Percentiles rank a stretch among this genome's conserved stretches.
phyloP scores from a whole-genome alignment of 164 flowering plant genomes.

The Vitis rotundifolia region DNA sequence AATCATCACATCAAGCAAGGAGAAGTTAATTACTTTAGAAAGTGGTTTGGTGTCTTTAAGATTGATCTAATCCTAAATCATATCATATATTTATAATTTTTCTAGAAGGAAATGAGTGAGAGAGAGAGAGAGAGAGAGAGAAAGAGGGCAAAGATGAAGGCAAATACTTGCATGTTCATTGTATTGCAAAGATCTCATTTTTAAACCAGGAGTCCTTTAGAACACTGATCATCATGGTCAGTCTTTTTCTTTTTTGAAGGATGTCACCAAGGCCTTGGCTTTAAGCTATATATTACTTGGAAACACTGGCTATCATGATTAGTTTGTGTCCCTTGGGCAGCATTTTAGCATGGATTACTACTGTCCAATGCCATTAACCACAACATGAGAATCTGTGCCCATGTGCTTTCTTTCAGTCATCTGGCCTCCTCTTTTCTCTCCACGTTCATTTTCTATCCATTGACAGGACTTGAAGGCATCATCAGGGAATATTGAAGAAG shows the following conservation, averaged over 20 bases:
- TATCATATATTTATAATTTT: too few relatives aligned
- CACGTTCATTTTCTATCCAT: background rate
- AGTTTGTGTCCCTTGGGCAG: constrained; percentile 3
- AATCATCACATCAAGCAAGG: too few relatives aligned
- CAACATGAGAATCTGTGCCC: constrained; percentile 12
- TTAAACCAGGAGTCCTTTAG: background rate
- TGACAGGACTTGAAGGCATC: too few relatives aligned
- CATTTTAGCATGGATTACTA: background rate
- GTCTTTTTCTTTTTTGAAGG: background rate
- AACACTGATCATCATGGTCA: background rate
- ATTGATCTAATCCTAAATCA: too few relatives aligned
- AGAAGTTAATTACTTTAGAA: too few relatives aligned
- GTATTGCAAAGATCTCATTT: background rate
- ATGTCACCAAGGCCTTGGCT: background rate
- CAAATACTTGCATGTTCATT: background rate
- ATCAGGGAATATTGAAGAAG: too few relatives aligned
- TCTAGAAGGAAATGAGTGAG: too few relatives aligned
- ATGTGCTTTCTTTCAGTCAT: constrained; percentile 19
- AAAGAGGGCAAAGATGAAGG: background rate
- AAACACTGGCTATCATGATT: constrained; percentile 7
- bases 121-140: too few relatives aligned
- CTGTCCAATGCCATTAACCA: background rate
- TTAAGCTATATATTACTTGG: background rate
- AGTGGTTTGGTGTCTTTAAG: too few relatives aligned
- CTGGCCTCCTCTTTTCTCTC: background rate